Conservation (phyloP, 441 rosid genomes). For the Isatis lusitanica region DNA sequence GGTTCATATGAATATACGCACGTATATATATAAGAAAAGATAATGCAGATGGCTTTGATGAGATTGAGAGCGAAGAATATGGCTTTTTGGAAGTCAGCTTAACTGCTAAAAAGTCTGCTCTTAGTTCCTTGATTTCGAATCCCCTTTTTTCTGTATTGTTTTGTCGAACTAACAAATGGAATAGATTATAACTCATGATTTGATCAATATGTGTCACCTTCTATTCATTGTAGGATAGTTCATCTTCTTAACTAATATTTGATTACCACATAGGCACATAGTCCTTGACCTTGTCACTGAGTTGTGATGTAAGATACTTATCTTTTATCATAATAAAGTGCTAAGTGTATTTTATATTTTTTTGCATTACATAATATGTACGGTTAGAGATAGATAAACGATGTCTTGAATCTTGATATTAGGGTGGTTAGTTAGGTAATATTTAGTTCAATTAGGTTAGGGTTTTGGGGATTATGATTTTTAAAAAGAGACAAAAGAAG, state of each 20-base stretch:
- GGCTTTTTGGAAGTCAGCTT: conserved; percentile 29
- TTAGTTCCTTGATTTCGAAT: conserved; percentile 4
- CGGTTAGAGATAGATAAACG: neutral
- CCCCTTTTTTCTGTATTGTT: neutral
- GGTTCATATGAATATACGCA: neutral
- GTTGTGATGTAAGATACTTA: neutral
- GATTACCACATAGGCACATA: neutral
- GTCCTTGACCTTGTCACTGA: neutral
- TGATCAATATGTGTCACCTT: neutral
- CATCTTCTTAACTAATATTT: neutral
- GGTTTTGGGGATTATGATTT: conserved; percentile 26
- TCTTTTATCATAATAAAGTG: neutral
- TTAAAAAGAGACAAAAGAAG: conserved; percentile 21
- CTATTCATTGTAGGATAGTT: neutral
- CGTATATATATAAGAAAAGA: neutral
- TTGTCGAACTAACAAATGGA: neutral
- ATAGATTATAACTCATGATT: neutral
- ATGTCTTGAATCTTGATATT: conserved; percentile 7
- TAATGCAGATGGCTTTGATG: neutral
- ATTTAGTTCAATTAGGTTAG: conserved; percentile 29
- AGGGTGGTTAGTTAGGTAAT: conserved; percentile 23
- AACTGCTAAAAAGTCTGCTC: neutral
- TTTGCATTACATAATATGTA: neutral
- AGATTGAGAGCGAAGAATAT: conserved; percentile 22
- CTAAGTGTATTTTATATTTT: neutral